phyloP scores from a whole-genome alignment of 176 grass and related monocot genomes.

The Musa itinerans region DNA sequence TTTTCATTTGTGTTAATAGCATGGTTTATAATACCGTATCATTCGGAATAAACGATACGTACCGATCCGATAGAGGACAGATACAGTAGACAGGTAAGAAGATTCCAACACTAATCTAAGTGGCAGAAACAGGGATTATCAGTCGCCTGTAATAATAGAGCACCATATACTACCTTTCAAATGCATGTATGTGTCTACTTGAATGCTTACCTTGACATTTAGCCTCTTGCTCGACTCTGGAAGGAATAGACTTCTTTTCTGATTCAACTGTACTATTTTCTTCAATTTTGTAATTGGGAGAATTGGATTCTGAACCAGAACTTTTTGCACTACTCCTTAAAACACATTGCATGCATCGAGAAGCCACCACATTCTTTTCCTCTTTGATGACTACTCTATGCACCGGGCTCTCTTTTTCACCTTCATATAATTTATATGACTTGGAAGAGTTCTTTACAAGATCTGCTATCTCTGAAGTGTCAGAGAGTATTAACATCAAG shows the following conservation, averaged over 20 bases:
- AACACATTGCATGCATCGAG: conserved; percentile 84
- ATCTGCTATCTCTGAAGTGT: conserved; percentile 48
- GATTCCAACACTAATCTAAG: not conserved
- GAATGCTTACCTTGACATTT: conserved; percentile 65
- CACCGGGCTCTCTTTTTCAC: conserved; percentile 69
- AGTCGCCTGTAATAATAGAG: not conserved
- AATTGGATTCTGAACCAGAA: conserved; percentile 43
- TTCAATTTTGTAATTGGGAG: conserved; percentile 48
- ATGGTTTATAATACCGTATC: too few species aligned
- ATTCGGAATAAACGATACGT: too few species aligned
- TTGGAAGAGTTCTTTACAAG: conserved; percentile 36
- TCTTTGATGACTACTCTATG: conserved; percentile 76
- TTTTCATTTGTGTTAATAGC: too few species aligned
- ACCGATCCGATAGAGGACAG: too few species aligned
- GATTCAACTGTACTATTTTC: conserved; percentile 35
- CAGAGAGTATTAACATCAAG: too few species aligned
- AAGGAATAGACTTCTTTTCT: conserved; percentile 35
- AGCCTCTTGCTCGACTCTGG: conserved; percentile 49
- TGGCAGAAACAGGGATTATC: not conserved
- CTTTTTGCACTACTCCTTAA: conserved; percentile 56
- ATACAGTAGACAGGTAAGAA: too few species aligned
- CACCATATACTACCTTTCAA: not conserved
- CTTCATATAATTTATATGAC: conserved; percentile 46
- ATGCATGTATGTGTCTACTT: not conserved
- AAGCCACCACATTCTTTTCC: conserved; percentile 62